Base-by-base conservation (phyloP, 164 flowering plant species). In the Dillenia turbinata region DNA sequence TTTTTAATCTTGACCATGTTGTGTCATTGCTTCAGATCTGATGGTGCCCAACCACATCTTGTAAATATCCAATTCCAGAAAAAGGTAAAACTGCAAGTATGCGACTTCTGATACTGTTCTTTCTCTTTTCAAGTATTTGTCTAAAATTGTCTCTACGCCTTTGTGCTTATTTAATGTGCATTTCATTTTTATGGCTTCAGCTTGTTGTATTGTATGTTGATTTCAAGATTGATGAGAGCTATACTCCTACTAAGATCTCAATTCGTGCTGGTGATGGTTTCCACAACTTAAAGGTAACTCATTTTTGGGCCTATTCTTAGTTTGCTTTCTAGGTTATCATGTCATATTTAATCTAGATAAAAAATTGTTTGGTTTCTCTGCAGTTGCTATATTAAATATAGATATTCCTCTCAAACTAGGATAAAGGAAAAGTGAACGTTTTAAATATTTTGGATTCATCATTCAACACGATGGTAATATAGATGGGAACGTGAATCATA, bases 191-290 rank as follows among this genome's bases (percentile, higher is more conserved):
- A 5, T 33, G 40, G 40, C 40, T 67, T 12, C 59, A 92, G 89
- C 68, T 89, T 63, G 89, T 91, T 53, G 96, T 77, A 1, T 68
- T 94, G 0, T 94, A 94, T 73, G 93, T 89, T 61, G 96, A 94
- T 85, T 94, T 85, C 78, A 94, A 89, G 87, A 92, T 88, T 48
- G 99, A 94, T 65, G 99, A 94, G 78, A 94, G 92, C 75, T 87
- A 76, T 52, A 76, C 76, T 2, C 79, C 76, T 5, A 76, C 65
- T 64, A 76, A 76, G 56, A 72, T 76, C 19, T 72, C 74, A 16
- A 57, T 94, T 62, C 82, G 92, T 9, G 92, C 95, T 9, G 98
- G 97, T 9, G 92, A 94, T 80, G 97, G 99, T 5, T 89, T 91
- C 64, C 99, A 94, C 66, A 94, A 94, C 74, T 74, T 94, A 75